Evolutionary conservation across 345 rosid species (phyloP), one percentile per base, ranked within the genome.

Genomic region (Eucalyptus globulus): DNA sequence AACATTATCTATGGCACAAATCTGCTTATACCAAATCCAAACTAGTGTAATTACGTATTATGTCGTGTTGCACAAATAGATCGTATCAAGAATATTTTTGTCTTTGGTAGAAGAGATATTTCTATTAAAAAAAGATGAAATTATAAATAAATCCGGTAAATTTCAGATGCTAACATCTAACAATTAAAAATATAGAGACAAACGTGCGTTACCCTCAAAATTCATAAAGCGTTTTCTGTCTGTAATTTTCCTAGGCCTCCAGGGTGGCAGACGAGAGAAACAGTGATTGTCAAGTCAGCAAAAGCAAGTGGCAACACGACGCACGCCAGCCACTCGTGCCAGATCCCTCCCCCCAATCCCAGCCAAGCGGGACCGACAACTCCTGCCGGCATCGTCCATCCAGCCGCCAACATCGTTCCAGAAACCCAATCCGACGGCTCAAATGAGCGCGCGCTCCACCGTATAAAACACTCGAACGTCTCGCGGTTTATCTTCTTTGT

Each of bases 401-500:
- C 83, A 37, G 40, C 83, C 83, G 47, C 43, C 27, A 11, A 37
- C 27, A 37, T 76, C 83, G 45, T 10, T 11, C 22, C 6, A 6
- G 15, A 76, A 37, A 76, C 47, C 83, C 83, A 37, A 76, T 76
- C 83, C 45, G 15, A 76, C 83, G 83, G 83, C 47, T 76, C 45
- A 21, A 76, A 19, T 24, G 24, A 76, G 83, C 0, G 47, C 83
- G 47, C 0, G 83, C 27, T 76, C 45, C 27, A 37, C 83, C 83
- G 47, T 76, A 76, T 37, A 11, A 19, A 19, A 76, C 37, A 11
- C 87, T 49, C 49, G 21, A 56, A 29, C n/a, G n/a, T 80, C 60
- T 45, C 85, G 89, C 62, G 87, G 89, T 56, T 88, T 67, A 14
- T 80, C 90, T 89, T 51, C 85, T 87, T 86, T 49, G 40, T 72